Conservation (phyloP, 805 yeast genomes). For the Cyberlindnera amylophila region DNA sequence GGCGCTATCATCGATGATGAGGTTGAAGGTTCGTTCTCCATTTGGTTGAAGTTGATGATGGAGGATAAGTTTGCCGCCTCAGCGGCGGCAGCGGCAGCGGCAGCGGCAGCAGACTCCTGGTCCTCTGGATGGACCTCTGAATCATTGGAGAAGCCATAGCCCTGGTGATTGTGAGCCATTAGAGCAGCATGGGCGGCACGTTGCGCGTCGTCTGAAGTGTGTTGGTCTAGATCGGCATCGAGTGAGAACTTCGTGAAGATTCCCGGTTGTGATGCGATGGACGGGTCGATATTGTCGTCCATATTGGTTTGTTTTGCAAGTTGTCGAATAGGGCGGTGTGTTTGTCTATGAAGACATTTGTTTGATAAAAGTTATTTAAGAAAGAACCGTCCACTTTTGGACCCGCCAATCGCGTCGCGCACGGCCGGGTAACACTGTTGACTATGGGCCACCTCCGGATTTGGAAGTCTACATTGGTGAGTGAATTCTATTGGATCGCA, state of each 20-base stretch:
- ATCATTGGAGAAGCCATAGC: conserved; percentile 1
- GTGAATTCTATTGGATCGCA: conserved; percentile 4
- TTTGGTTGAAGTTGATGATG: conserved; percentile 23
- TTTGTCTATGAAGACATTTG: too few species aligned
- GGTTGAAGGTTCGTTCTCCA: conserved; percentile 8
- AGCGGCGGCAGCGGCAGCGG: conserved; percentile 21
- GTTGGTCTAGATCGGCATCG: conserved; percentile 12
- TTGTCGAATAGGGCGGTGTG: too few species aligned
- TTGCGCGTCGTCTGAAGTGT: conserved; percentile 7
- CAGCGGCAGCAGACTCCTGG: conserved; percentile 3
- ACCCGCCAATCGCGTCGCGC: conserved; percentile 2
- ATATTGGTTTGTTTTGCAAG: not conserved
- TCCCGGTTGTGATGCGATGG: conserved; percentile 20
- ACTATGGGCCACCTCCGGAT: conserved; percentile 1
- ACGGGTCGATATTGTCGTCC: conserved; percentile 17
- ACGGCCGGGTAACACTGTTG: conserved; percentile 5
- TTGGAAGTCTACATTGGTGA: conserved; percentile 4
- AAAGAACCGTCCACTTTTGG: conserved; percentile 9
- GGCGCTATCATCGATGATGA: not conserved
- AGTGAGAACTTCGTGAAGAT: conserved; percentile 23
- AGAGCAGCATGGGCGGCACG: conserved; percentile 13
- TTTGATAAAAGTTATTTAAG: conserved; percentile 1
- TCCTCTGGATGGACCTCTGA: too few species aligned
- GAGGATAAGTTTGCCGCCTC: conserved; percentile 26
- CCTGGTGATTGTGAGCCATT: conserved; percentile 10